Evolutionary conservation across 1,139 yeast species (phyloP).

Genomic region (Pichia norvegensis): DNA sequence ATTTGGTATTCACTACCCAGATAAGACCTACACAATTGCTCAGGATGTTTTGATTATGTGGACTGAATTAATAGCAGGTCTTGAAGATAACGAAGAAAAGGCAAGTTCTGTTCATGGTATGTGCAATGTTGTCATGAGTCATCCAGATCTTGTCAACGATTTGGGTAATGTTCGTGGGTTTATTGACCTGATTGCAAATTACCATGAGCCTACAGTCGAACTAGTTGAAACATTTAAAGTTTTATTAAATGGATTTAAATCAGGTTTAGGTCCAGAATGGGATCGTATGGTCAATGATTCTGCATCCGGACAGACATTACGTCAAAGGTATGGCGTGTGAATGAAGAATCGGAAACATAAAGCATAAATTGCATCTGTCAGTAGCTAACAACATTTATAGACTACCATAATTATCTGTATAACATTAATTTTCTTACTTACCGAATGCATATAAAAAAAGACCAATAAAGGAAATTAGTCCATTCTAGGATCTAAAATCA

Average conservation of each 20-base stretch:
- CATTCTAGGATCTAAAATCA: constrained; percentile 51
- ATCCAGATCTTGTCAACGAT: constrained; percentile 54
- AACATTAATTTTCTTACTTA: too few species aligned
- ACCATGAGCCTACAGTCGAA: constrained; percentile 43
- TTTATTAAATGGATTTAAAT: constrained; percentile 39
- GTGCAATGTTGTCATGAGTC: constrained; percentile 40
- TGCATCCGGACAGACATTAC: constrained; percentile 15
- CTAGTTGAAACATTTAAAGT: constrained; percentile 40
- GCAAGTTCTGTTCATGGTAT: constrained; percentile 74
- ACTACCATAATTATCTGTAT: not conserved
- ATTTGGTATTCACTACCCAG: constrained; percentile 61
- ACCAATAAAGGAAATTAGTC: constrained; percentile 4
- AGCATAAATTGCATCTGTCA: not conserved
- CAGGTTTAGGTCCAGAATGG: constrained; percentile 39
- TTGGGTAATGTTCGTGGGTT: constrained; percentile 46
- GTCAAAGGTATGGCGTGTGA: constrained; percentile 23
- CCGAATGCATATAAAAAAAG: not conserved
- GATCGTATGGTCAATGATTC: constrained; percentile 8
- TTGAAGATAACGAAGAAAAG: constrained; percentile 73
- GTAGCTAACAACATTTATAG: not conserved
- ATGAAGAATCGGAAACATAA: constrained; percentile 1
- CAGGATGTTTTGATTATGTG: constrained; percentile 53
- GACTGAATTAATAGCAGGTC: constrained; percentile 57
- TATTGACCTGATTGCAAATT: constrained; percentile 57
- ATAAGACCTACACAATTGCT: constrained; percentile 27